phyloP scores from a whole-genome alignment of 1,284 basidiomycete species.

The Pascua guehoae region DNA sequence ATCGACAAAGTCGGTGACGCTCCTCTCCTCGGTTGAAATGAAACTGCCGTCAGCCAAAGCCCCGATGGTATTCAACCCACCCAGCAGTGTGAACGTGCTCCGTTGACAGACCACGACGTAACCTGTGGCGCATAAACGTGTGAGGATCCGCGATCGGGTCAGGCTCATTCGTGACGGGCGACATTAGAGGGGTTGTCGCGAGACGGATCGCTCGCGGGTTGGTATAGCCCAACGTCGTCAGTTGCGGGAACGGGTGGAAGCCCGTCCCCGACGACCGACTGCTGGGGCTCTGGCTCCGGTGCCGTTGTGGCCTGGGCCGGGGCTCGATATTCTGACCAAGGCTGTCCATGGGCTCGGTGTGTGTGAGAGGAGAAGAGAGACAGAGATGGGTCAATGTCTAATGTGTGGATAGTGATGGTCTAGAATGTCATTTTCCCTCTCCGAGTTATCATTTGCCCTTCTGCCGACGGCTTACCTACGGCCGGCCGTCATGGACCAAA shows the following conservation, averaged over 20 bases:
- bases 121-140: conserved; percentile 8
- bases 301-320: no score
- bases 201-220: conserved; percentile 4
- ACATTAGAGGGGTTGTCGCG: neutral
- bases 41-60: conserved; percentile 19
- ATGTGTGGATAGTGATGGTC: no score
- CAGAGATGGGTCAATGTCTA: no score
- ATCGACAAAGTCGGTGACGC: conserved; percentile 28
- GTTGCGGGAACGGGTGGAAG: conserved; percentile 6
- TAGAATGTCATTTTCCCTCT: no score
- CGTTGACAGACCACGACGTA: conserved; percentile 12
- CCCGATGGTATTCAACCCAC: neutral
- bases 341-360: no score
- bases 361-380: no score
- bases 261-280: neutral
- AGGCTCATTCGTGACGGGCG: neutral
- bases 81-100: conserved; percentile 12
- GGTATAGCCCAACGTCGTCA: conserved; percentile 11
- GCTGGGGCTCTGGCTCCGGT: neutral
- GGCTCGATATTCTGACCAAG: no score
- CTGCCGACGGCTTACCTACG: no score
- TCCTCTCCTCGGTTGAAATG: conserved; percentile 32
- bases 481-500: no score
- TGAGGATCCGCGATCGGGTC: neutral
- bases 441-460: no score